A percentile compares a stretch with the other conserved stretches of the same genome.
Evolutionary conservation across 2,329 filamentous ascomycete species (phyloP).

Genomic region (Chrysosphaeria jannelii): DNA sequence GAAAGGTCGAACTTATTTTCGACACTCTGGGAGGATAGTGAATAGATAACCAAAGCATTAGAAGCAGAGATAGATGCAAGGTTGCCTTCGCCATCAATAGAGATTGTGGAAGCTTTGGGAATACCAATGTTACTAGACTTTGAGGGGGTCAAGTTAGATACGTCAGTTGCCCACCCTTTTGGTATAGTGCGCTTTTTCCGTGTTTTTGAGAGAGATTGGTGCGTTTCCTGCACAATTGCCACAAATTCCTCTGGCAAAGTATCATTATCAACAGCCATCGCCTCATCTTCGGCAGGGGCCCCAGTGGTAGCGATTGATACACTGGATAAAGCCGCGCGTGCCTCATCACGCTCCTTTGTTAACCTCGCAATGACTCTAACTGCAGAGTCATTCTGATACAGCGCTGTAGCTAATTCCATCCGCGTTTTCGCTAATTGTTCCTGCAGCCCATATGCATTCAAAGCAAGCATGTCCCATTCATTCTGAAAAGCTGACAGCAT

Average conservation of each 20-base stretch:
- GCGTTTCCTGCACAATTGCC: conserved; percentile 48
- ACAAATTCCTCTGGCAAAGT: conserved; percentile 41
- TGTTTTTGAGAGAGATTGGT: conserved; percentile 57
- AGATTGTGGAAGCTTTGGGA: no score
- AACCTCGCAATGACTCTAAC: conserved; percentile 76
- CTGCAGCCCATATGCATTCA: conserved; percentile 75
- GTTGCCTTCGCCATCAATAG: no score
- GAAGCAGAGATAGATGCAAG: no score
- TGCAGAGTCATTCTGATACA: conserved; percentile 96
- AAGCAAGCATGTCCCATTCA: conserved; percentile 82
- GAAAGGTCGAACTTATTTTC: no score
- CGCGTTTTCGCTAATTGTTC: conserved; percentile 72
- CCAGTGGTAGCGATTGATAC: conserved; percentile 32
- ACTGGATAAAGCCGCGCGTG: conserved; percentile 62
- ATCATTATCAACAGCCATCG: conserved; percentile 75
- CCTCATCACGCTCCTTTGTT: conserved; percentile 77
- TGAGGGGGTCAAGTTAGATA: no score
- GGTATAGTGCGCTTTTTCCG: conserved; percentile 75
- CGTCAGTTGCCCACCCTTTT: conserved; percentile 52
- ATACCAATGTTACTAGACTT: no score
- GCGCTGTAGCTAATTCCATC: conserved; percentile 72
- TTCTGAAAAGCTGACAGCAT: conserved; percentile 87
- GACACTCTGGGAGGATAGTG: conserved; percentile 33
- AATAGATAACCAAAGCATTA: conserved; percentile 40
- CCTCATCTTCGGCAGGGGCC: conserved; percentile 29